Evolutionary conservation across 2,329 filamentous ascomycete species (phyloP).

Genomic region (Fusarium temperatum): DNA sequence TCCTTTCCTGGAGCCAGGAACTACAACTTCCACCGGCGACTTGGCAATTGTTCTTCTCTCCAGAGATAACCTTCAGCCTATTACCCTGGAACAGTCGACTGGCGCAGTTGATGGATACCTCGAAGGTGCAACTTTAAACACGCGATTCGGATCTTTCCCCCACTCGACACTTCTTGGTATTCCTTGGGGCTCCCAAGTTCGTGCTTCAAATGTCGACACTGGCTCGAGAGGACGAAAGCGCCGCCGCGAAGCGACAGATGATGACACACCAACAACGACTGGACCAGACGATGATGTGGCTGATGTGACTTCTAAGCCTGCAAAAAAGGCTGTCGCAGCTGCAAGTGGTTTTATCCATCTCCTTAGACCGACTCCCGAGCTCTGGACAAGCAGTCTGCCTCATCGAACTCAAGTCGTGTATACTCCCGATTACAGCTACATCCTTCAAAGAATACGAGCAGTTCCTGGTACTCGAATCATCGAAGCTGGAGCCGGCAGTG

Average conservation of each 20-base stretch:
- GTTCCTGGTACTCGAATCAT: conserved; percentile 78
- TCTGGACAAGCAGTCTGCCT: conserved; percentile 82
- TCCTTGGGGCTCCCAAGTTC: conserved; percentile 91
- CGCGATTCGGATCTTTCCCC: conserved; percentile 90
- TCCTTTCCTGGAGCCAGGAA: conserved; percentile 80
- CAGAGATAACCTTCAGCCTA: conserved; percentile 83
- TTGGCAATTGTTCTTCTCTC: conserved; percentile 89
- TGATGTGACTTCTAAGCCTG: conserved; percentile 45
- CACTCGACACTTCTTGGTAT: conserved; percentile 80
- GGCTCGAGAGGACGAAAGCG: conserved; percentile 83
- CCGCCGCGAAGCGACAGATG: conserved; percentile 59
- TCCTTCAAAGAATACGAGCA: conserved; percentile 78
- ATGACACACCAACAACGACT: conserved; percentile 51
- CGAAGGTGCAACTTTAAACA: conserved; percentile 85
- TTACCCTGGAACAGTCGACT: conserved; percentile 71
- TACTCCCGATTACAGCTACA: conserved; percentile 86
- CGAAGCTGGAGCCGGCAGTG: conserved; percentile 83
- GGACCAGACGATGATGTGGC: conserved; percentile 49
- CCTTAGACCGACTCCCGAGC: conserved; percentile 80
- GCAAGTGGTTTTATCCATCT: conserved; percentile 80
- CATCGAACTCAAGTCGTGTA: conserved; percentile 89
- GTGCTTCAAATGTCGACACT: conserved; percentile 89
- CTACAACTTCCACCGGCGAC: conserved; percentile 67
- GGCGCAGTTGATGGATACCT: conserved; percentile 75
- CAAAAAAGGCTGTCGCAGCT: conserved; percentile 63